These are phyloP conservation scores for Trichoderma lentiforme DNA, from an alignment of 2,329 filamentous ascomycete species.

Conservation along the genomic window DNA sequence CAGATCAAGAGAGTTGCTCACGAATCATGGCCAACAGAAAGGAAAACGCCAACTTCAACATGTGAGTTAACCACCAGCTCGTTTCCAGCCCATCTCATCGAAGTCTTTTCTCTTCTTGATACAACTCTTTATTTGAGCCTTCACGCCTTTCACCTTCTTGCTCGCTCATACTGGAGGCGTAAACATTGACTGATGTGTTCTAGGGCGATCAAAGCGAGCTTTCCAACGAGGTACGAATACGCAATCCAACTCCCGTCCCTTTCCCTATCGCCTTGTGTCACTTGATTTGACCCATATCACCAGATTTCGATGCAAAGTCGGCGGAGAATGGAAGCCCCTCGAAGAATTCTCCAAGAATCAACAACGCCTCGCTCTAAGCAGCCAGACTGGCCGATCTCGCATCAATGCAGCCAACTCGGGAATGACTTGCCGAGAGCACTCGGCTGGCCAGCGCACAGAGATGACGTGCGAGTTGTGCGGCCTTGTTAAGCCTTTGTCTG, in stretches of 20 bases:
- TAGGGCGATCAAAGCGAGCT: slow-evolving; percentile 2
- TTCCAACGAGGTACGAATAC: slow-evolving; percentile 20
- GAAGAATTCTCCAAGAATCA: slow-evolving; percentile 34
- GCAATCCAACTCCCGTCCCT: neutral
- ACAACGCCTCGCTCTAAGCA: slow-evolving; percentile 26
- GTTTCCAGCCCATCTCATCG: neutral
- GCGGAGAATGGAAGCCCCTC: slow-evolving; percentile 36
- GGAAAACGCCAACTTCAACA: neutral
- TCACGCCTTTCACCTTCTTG: neutral
- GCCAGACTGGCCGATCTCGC: slow-evolving; percentile 13
- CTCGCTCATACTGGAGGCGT: neutral
- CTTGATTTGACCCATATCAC: neutral
- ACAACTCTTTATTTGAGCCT: too few species aligned
- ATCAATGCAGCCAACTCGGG: slow-evolving; percentile 33
- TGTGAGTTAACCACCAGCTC: neutral
- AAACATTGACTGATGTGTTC: neutral
- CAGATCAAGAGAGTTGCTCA: neutral
- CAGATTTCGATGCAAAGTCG: slow-evolving; percentile 36
- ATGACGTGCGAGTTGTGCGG: slow-evolving; percentile 33
- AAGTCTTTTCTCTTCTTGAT: neutral
- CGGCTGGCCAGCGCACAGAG: slow-evolving; percentile 25
- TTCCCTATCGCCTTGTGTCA: neutral
- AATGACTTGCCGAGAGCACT: slow-evolving; percentile 38
- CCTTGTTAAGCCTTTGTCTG: slow-evolving; percentile 25
- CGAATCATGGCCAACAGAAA: neutral